Percentiles rank a stretch among this genome's conserved stretches.
Conservation (phyloP, 768 basidiomycete species). For the Megacollybia marginata region DNA sequence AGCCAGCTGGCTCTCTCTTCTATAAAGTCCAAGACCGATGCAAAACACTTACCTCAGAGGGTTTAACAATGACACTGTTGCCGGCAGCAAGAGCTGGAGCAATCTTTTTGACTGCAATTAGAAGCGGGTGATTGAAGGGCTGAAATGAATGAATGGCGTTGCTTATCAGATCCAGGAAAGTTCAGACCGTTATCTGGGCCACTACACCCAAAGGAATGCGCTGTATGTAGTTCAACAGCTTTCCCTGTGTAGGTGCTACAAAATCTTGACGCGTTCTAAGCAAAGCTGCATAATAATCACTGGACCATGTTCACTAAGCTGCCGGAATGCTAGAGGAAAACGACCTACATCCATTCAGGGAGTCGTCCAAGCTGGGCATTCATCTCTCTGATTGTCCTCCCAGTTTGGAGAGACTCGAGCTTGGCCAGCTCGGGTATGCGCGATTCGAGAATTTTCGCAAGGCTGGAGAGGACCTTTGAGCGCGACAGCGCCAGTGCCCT, state of each 20-base stretch:
- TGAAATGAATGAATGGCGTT: slow-evolving; percentile 15
- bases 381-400: slow-evolving; percentile 81
- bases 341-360: slow-evolving; percentile 78
- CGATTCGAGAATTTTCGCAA: slow-evolving; percentile 57
- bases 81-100: slow-evolving; percentile 81
- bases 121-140: slow-evolving; percentile 88
- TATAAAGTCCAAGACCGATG: slow-evolving; percentile 1
- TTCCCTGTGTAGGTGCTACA: slow-evolving; percentile 75
- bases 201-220: slow-evolving; percentile 84
- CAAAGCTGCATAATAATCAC: slow-evolving; percentile 73
- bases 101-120: slow-evolving; percentile 87
- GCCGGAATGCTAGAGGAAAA: not conserved
- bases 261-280: slow-evolving; percentile 63
- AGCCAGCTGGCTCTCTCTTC: slow-evolving; percentile 41
- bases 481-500: slow-evolving; percentile 48
- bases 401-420: slow-evolving; percentile 72
- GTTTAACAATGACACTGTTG: slow-evolving; percentile 78
- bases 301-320: slow-evolving; percentile 17
- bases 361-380: slow-evolving; percentile 66
- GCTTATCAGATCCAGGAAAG: not conserved
- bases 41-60: slow-evolving; percentile 51
- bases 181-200: slow-evolving; percentile 72
- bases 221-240: slow-evolving; percentile 70
- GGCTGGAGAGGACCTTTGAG: slow-evolving; percentile 53
- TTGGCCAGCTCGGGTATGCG: slow-evolving; percentile 51